phyloP scores from a whole-genome alignment of 164 flowering plant species.

The Echeveria elegans region DNA sequence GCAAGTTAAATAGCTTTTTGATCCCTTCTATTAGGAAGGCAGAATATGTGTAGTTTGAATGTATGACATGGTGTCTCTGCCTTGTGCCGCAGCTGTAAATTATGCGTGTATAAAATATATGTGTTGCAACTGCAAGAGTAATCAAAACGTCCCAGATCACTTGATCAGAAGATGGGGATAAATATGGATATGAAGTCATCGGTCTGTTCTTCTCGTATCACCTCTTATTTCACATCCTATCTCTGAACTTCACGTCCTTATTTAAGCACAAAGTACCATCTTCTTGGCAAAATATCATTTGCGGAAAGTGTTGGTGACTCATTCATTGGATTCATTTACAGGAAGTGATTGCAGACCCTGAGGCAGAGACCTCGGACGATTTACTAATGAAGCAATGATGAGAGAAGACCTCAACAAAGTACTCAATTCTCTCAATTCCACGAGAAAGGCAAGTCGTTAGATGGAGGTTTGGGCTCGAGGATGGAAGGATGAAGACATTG shows the following conservation, averaged over 20 bases:
- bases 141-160: constrained; percentile 84
- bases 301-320: not conserved
- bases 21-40: no score
- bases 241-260: not conserved
- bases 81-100: no score
- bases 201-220: constrained; percentile 28
- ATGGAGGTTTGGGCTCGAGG: constrained; percentile 79
- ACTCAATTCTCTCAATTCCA: constrained; percentile 49
- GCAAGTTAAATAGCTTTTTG: no score
- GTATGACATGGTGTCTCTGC: no score
- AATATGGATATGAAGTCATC: constrained; percentile 64
- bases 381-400: constrained; percentile 63
- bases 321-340: constrained; percentile 15
- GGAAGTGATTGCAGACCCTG: constrained; percentile 80
- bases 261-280: not conserved
- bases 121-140: no score
- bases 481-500: constrained; percentile 81
- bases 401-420: constrained; percentile 73
- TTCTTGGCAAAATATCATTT: not conserved
- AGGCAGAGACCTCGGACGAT: constrained; percentile 67
- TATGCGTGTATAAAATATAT: no score
- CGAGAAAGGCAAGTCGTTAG: constrained; percentile 67
- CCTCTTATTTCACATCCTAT: not conserved
- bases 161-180: constrained; percentile 76
- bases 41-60: no score